phyloP scores from a whole-genome alignment of 139 green algal species.

The Raphidocelis subcapitata region DNA sequence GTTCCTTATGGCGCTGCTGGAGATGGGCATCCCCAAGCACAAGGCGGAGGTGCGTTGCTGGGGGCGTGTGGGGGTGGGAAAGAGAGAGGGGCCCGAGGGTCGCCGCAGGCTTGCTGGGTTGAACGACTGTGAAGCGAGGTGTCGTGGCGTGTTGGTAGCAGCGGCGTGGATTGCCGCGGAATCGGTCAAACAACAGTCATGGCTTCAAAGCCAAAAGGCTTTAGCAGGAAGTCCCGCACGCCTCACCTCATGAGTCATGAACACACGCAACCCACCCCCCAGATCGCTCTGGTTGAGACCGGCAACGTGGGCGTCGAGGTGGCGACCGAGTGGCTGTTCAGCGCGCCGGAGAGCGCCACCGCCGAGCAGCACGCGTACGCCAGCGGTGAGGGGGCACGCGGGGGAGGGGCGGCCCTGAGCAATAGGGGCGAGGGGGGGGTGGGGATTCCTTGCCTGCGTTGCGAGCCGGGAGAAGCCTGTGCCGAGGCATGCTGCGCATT shows the following conservation, averaged over 20 bases:
- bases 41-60: constrained; percentile 36
- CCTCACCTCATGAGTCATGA: no score
- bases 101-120: no score
- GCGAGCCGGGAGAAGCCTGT: no score
- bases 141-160: not conserved
- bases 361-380: constrained; percentile 28
- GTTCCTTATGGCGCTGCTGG: constrained; percentile 76
- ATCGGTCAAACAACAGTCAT: not conserved
- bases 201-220: no score
- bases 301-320: constrained; percentile 90
- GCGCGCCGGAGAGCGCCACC: constrained; percentile 9
- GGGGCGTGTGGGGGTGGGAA: no score
- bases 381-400: constrained; percentile 24
- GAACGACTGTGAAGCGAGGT: not conserved
- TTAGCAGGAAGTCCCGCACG: no score
- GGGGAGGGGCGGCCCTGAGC: no score
- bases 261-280: no score
- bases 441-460: no score
- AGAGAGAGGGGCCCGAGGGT: no score
- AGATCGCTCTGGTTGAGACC: constrained; percentile 81
- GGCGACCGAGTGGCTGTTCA: constrained; percentile 88
- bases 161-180: not conserved
- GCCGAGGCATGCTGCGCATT: no score
- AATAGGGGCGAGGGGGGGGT: no score
- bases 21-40: constrained; percentile 84